Evolutionary conservation across 768 basidiomycete genomes (phyloP).

Genomic region (Mycena vitilis): DNA sequence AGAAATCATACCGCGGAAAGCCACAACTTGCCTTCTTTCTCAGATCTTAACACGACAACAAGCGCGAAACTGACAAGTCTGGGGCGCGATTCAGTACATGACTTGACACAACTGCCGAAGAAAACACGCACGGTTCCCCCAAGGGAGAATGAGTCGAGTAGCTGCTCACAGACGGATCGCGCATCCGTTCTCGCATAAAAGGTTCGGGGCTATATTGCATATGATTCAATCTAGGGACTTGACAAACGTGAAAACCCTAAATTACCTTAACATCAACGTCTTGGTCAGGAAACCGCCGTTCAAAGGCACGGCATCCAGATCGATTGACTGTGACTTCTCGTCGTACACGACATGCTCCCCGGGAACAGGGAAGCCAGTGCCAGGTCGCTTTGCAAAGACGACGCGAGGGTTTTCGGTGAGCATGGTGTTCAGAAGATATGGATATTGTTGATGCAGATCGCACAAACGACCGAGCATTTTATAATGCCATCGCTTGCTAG

Average conservation of each 20-base stretch:
- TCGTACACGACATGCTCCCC: too few relatives aligned
- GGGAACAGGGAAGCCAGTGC: too few relatives aligned
- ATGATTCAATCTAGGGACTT: not conserved
- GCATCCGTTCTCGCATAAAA: slow-evolving; percentile 45
- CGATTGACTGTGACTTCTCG: too few relatives aligned
- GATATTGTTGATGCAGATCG: too few relatives aligned
- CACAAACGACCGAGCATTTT: too few relatives aligned
- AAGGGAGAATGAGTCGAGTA: slow-evolving; percentile 36
- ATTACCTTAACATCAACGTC: slow-evolving; percentile 47
- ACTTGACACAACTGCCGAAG: not conserved
- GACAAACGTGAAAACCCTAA: not conserved
- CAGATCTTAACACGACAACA: slow-evolving; percentile 48
- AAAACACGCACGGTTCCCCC: slow-evolving; percentile 36
- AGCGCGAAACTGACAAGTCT: slow-evolving; percentile 42
- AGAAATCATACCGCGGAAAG: not conserved
- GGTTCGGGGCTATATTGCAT: slow-evolving; percentile 38
- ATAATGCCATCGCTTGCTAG: too few relatives aligned
- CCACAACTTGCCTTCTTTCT: slow-evolving; percentile 37
- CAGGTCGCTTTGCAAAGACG: too few relatives aligned
- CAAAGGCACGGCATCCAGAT: slow-evolving; percentile 48
- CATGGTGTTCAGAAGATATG: too few relatives aligned
- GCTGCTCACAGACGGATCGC: slow-evolving; percentile 34
- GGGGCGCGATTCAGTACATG: not conserved
- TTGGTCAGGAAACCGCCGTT: slow-evolving; percentile 51
- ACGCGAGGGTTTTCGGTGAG: too few relatives aligned